Conservation (phyloP, 78 protist genomes). For the Dictyostelium capitatum region DNA sequence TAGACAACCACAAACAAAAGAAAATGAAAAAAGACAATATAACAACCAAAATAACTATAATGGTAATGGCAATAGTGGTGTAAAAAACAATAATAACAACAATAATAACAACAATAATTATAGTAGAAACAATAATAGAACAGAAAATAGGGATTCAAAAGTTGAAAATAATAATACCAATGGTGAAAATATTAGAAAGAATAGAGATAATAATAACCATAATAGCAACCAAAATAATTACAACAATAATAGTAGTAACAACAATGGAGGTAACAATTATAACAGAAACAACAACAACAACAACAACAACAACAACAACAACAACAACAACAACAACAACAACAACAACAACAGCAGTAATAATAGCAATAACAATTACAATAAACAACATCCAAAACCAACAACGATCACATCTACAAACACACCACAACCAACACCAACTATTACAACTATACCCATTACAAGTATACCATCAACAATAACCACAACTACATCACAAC, state of each 20-base stretch:
- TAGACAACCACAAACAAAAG: no score
- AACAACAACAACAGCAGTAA: background rate
- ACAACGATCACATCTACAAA: background rate
- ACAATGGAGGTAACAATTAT: background rate
- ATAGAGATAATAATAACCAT: background rate
- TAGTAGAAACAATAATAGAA: background rate
- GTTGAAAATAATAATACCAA: background rate
- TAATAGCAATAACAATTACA: background rate
- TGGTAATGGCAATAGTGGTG: no score
- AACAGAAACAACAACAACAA: background rate
- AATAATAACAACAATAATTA: background rate
- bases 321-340: conserved; percentile 2
- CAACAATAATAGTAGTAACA: background rate
- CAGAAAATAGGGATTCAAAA: no score
- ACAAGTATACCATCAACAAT: background rate
- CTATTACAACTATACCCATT: background rate
- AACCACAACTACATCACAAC: background rate
- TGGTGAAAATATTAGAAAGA: no score
- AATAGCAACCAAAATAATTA: background rate
- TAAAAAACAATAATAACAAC: background rate
- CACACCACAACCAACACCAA: background rate
- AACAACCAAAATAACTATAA: background rate
- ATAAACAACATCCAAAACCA: background rate
- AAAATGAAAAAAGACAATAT: no score
- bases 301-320: background rate